Percentiles rank a stretch among this genome's conserved stretches.
phyloP scores from a whole-genome alignment of 352 stramenopile genomes.

The Blastocystis sp. region DNA sequence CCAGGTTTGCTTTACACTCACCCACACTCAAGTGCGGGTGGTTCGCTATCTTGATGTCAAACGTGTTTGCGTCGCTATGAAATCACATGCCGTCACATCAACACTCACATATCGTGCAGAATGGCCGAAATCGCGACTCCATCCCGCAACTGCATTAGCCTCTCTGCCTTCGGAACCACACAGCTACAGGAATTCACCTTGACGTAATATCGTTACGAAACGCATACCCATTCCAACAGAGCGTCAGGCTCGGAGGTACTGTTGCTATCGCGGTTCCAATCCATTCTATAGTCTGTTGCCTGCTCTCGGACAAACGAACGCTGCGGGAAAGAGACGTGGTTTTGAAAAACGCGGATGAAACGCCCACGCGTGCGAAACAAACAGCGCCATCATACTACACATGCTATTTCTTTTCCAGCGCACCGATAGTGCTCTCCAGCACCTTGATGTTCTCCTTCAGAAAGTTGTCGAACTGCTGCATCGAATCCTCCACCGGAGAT shows the following conservation, averaged over 20 bases:
- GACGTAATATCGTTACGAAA: not conserved
- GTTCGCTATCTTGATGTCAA: no score
- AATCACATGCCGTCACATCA: not conserved
- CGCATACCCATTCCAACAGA: constrained; percentile 45
- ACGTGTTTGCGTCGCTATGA: no score
- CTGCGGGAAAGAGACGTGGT: not conserved
- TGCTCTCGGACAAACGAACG: not conserved
- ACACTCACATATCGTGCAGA: constrained; percentile 52
- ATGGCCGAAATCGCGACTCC: constrained; percentile 44
- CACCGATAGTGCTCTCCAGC: constrained; percentile 12
- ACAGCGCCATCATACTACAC: not conserved
- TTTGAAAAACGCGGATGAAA: not conserved
- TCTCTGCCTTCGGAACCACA: not conserved
- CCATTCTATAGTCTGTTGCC: not conserved
- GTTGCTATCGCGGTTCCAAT: not conserved
- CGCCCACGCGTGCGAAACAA: not conserved
- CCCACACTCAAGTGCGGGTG: not conserved
- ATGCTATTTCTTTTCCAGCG: constrained; percentile 10
- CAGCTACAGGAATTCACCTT: constrained; percentile 51
- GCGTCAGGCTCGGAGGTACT: not conserved
- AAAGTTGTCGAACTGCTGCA: constrained; percentile 19
- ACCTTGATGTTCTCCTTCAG: constrained; percentile 43
- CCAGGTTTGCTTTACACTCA: constrained; percentile 22
- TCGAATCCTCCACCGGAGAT: not conserved
- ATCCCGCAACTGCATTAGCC: constrained; percentile 35